Evolutionary conservation across 495 filamentous ascomycete genomes (phyloP), one percentile per base, ranked within the genome.

Genomic region (Bacidia rubella): DNA sequence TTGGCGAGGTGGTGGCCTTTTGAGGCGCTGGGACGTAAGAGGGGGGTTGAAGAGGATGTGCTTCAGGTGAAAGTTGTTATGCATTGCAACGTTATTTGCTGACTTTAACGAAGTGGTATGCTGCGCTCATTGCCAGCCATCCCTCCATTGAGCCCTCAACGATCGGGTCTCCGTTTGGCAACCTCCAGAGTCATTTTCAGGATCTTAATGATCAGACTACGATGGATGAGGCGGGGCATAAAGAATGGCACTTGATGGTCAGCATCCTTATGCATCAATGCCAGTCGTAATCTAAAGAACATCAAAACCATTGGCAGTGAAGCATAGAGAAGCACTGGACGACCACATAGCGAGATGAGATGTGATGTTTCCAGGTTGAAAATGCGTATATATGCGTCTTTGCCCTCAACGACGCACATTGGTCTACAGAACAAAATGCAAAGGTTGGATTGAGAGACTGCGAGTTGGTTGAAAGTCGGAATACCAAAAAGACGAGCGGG

Each of bases 1-100:
- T 56, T 66, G 0, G 49, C 58, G 22, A 60, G 62, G 49, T 63
- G 57, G 54, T 70, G 67, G 57, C 68, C 68, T 0, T 71, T 70
- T 39, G 65, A 71, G 29, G 57, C 62, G 0, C 54, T 72, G 39
- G 64, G 59, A 11, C 65, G 59, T 22, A 63, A 62, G 54, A 57
- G 60, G 11, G 52, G 59, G 7, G 48, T 64, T 20, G 54, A 64
- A 10, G 62, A 68, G 22, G 56, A 63, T 29, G 59, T 58, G 5
- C 52, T 65, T 50, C 46, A 62, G 62, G 29, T 35, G 29, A 35
- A 15, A 7, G 7, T 35, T 35, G 15, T 15, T 35, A 5, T 15
- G 5, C 15, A 15, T 35, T 35, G n/a, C n/a, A n/a, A n/a, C n/a
- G n/a, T n/a, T n/a, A n/a, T n/a, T n/a, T n/a, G n/a, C n/a, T n/a